These are phyloP conservation scores for Tilletia horrida DNA, from an alignment of 1,284 basidiomycete species.

Conservation along the genomic window DNA sequence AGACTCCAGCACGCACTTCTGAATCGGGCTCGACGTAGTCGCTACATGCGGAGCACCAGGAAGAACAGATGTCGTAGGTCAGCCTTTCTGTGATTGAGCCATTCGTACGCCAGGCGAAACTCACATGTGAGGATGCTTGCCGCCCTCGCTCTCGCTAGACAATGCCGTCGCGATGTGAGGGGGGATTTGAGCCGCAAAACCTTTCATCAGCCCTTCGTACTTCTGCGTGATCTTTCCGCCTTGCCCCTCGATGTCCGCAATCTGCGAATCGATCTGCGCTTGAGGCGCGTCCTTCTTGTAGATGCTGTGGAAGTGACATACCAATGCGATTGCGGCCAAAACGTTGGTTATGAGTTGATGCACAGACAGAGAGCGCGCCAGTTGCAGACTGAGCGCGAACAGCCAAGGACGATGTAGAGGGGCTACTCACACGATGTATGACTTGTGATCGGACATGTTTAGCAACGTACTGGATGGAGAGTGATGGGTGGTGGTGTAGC, in stretches of 20 bases:
- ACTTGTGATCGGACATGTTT: constrained; percentile 35
- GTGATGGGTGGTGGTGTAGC: constrained; percentile 9
- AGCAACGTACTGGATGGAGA: not conserved
- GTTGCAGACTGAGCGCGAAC: not conserved
- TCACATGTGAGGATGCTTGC: constrained; percentile 46
- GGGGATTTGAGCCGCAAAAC: constrained; percentile 41
- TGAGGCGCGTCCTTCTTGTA: constrained; percentile 38
- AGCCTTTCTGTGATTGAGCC: not conserved
- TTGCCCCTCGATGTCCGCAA: constrained; percentile 25
- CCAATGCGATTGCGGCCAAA: too few relatives aligned
- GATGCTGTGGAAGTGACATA: constrained; percentile 29
- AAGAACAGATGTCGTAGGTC: not conserved
- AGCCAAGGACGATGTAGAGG: not conserved
- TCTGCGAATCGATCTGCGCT: constrained; percentile 37
- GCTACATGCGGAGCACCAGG: constrained; percentile 22
- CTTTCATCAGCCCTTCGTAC: constrained; percentile 46
- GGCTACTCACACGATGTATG: constrained; percentile 42
- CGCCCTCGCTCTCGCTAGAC: constrained; percentile 27
- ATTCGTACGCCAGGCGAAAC: constrained; percentile 12
- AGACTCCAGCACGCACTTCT: constrained; percentile 28
- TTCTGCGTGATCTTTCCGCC: constrained; percentile 46
- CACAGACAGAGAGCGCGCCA: not conserved
- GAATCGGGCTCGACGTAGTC: constrained; percentile 49
- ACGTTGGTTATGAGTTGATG: too few relatives aligned
- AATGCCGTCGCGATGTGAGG: constrained; percentile 32